Base-by-base conservation (phyloP, 2,329 filamentous ascomycete species). In the Plectosphaerella cucumerina region DNA sequence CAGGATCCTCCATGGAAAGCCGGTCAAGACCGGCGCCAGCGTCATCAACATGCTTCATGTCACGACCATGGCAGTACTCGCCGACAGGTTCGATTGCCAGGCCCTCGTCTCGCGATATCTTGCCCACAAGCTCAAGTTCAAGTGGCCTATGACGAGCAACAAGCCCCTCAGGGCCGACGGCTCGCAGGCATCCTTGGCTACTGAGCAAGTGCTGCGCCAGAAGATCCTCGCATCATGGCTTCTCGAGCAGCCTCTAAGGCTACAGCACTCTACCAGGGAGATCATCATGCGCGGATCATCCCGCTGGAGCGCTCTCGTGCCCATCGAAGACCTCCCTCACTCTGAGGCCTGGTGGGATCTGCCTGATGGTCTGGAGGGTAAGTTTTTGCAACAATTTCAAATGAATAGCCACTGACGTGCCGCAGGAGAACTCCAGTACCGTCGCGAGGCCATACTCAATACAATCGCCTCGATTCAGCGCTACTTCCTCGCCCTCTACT, bases 1-100 rank as follows among this genome's bases (percentile, higher is more conserved):
- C 21, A 73, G 77, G 17, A 80, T 88, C 17, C 70, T 90, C 17
- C 87, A 91, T 62, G 76, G 76, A 20, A 69, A 70, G 35, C 67
- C 63, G n/a, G 64, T 65, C n/a, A 70, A 69, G 47, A 66, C 70
- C 2, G 49, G 60, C 5, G 41, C 47, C 26, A 39, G 34, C 21
- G 58, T 57, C 21, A 72, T 77, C 18, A 78, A 77, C 15, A 76
- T 89, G 56, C 69, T 79, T 6, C 86, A 86, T 56, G 72, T 88
- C 11, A 80, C 84, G 14, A 86, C 85, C 2, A 70, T 91, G 39
- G 82, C 85, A 39, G 77, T 90, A 48, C 77, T 89, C 50, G 86
- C 87, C 10, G 88, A 91, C 65, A 81, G 86, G 43, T 91, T 90
- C 66, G 85, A 87, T 67, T 86, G 85, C 53, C 68, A 82, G 2